Base-by-base conservation (phyloP, 371 early-diverging fungal genomes). In the Rozella allomycis region DNA sequence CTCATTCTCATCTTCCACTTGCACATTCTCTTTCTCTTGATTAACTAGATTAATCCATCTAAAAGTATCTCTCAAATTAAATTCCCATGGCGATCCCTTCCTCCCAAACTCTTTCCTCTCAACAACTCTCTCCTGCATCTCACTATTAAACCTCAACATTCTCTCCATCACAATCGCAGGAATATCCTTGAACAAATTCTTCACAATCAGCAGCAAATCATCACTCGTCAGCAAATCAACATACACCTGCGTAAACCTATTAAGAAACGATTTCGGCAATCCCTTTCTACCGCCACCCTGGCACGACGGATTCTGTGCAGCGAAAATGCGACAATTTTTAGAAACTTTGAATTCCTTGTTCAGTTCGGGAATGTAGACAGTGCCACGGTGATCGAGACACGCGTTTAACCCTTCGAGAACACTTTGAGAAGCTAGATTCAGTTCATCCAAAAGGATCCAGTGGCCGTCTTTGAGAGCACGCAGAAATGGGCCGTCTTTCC, bases 381-480 rank as follows among this genome's bases (percentile, higher is more conserved):
- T 61, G 26, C 83, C 85, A 49, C 99, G 79, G 53, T 97, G 93
- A 60, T 99, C 99, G 22, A 99, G 56, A 45, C 94, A 84, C 5
- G 94, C 83, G 52, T 99, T 99, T 39, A 99, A 62, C 41, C 99
- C 99, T 68, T 99, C 99, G 20, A 99, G 65, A 1, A 99, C 98
- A 43, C 84, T 83, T 55, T 98, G 98, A 9, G 91, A 81, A 4
- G 98, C 98, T 44, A 99, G 58, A 52, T 99, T 99, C 39, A 98
- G 69, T 49, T 99, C 99, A 54, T 99, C 99, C 11, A 99, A 54
- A 30, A 99, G 55, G 2, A 99, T 90, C 93, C 94, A 97, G 49
- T 83, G 76, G 7, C 98, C 98, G 3, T 63, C 62, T 53, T 84
- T 67, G 78, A 98, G 81, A 5, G 88, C 96, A 38, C 71, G 67